Evolutionary conservation across 164 flowering plant genomes (phyloP).

Genomic region (Sedum album): DNA sequence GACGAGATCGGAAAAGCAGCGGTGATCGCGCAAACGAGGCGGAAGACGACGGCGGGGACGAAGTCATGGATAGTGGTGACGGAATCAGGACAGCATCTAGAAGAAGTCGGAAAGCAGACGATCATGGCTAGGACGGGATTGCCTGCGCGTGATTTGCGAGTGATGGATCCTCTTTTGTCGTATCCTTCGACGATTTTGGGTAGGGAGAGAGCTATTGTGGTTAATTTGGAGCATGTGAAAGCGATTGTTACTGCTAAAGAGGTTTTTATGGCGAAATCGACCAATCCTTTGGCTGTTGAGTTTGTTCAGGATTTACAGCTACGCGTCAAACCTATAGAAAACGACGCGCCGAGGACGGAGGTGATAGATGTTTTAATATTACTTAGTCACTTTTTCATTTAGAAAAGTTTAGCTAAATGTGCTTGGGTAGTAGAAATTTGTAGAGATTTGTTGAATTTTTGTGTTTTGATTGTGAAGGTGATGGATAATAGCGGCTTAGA

Average conservation of each 20-base stretch:
- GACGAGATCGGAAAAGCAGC: not conserved
- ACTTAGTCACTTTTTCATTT: too few species aligned
- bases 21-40: not conserved
- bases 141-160: slow-evolving; percentile 85
- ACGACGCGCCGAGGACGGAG: not conserved
- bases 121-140: slow-evolving; percentile 91
- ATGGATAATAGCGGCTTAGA: not conserved
- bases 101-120: slow-evolving; percentile 79
- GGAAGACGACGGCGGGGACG: slow-evolving; percentile 4
- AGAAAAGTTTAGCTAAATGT: not conserved
- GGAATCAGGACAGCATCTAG: slow-evolving; percentile 49
- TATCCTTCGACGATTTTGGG: slow-evolving; percentile 85
- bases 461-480: not conserved
- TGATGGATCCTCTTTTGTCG: slow-evolving; percentile 77
- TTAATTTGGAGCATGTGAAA: slow-evolving; percentile 91
- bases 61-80: slow-evolving; percentile 1
- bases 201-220: slow-evolving; percentile 82
- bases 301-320: slow-evolving; percentile 75
- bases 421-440: not conserved
- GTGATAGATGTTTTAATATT: too few species aligned
- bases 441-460: not conserved
- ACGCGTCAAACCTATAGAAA: slow-evolving; percentile 19
- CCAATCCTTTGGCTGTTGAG: slow-evolving; percentile 66
- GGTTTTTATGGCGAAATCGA: slow-evolving; percentile 67
- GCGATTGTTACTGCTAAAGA: slow-evolving; percentile 91